Evolutionary conservation across 345 rosid genomes (phyloP).

Genomic region (Aegle marmelos): DNA sequence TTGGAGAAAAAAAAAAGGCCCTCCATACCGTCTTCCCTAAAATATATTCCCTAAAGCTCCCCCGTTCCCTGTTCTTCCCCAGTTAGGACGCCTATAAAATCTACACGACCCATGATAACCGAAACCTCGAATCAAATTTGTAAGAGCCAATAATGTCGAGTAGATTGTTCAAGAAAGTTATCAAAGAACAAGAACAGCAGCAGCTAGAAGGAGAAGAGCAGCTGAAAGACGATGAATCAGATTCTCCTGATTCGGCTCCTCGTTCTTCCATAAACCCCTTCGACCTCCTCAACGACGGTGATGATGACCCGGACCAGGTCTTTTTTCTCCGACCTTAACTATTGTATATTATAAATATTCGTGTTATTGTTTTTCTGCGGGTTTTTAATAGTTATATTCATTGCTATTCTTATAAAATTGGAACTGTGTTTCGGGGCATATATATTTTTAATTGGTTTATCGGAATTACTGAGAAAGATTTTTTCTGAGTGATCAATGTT

Average conservation of each 20-base stretch:
- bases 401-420: neutral
- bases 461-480: neutral
- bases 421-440: no score
- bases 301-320: constrained; percentile 32
- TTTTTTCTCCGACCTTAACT: neutral
- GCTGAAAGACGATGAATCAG: constrained; percentile 33
- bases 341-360: neutral
- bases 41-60: neutral
- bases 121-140: neutral
- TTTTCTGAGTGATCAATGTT: neutral
- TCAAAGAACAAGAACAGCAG: constrained; percentile 67
- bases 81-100: neutral
- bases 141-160: constrained; percentile 48
- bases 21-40: no score
- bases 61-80: neutral
- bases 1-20: neutral
- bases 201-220: constrained; percentile 35
- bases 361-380: neutral
- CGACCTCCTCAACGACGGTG: constrained; percentile 69
- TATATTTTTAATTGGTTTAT: no score
- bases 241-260: constrained; percentile 31
- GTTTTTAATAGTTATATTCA: neutral
- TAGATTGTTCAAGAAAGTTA: constrained; percentile 69
- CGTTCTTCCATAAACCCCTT: constrained; percentile 61
- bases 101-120: neutral